Percentiles rank a stretch among this genome's conserved stretches.
Evolutionary conservation across 78 protist species (phyloP).

Genomic region (Carpediemonas membranifera): DNA sequence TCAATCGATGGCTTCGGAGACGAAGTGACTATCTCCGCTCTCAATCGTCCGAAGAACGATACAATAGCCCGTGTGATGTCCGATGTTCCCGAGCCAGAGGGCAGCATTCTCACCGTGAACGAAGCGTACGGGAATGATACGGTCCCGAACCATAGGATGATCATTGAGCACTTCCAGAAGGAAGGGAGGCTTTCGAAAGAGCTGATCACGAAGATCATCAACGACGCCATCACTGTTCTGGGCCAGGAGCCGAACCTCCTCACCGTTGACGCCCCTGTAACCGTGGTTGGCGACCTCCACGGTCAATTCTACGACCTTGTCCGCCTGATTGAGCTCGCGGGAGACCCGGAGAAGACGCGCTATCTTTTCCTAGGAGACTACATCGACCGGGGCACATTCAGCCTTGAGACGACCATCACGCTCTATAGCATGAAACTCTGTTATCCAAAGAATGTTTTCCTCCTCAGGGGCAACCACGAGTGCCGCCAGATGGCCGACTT

Average conservation of each 20-base stretch:
- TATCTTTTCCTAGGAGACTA: conserved; percentile 31
- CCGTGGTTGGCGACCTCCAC: conserved; percentile 21
- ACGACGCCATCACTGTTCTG: not conserved
- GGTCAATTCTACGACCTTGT: conserved; percentile 26
- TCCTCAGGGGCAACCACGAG: conserved; percentile 42
- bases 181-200: not conserved
- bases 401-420: conserved; percentile 3
- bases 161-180: not conserved
- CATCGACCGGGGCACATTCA: conserved; percentile 30
- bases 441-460: conserved; percentile 14
- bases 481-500: conserved; percentile 20
- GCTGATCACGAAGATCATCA: not conserved
- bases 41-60: too few relatives aligned
- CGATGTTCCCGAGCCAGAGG: too few relatives aligned
- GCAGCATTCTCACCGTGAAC: too few relatives aligned
- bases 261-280: not conserved
- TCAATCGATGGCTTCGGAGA: too few relatives aligned
- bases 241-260: not conserved
- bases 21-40: too few relatives aligned
- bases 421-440: not conserved
- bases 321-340: not conserved
- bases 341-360: not conserved
- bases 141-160: too few relatives aligned
- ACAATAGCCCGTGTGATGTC: too few relatives aligned
- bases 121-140: too few relatives aligned